These are phyloP conservation scores for Magnolia changhungtana DNA, from an alignment of 164 flowering plant species.

Conservation along the genomic window DNA sequence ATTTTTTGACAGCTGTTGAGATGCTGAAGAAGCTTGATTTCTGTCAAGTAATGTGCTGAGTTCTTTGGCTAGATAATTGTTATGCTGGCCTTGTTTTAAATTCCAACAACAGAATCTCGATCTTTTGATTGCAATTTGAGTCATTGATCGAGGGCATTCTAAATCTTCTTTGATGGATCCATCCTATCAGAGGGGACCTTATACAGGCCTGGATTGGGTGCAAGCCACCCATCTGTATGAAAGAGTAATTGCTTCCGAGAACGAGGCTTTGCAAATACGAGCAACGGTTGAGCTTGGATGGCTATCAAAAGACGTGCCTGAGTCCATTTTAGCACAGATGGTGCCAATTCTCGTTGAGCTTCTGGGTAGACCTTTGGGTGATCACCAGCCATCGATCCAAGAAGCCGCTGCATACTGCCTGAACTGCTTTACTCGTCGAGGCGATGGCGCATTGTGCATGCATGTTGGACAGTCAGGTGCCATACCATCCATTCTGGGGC, in stretches of 20 bases:
- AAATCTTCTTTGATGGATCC: conserved; percentile 5
- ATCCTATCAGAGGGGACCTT: conserved; percentile 5
- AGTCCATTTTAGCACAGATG: conserved; percentile 23
- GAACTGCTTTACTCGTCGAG: conserved; percentile 26
- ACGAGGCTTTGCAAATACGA: conserved; percentile 26
- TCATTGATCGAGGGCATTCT: not conserved
- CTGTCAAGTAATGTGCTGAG: too few species aligned
- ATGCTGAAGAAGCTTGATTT: too few species aligned
- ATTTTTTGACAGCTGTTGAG: too few species aligned
- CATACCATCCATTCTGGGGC: conserved; percentile 22
- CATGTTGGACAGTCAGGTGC: conserved; percentile 37
- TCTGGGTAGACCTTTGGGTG: conserved; percentile 20
- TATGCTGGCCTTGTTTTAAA: too few species aligned
- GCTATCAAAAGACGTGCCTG: conserved; percentile 36
- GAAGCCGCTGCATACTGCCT: conserved; percentile 42
- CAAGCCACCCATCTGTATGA: conserved; percentile 26
- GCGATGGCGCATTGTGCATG: conserved; percentile 29
- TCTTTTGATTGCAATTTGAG: too few species aligned
- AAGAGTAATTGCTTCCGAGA: conserved; percentile 21
- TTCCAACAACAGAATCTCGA: too few species aligned
- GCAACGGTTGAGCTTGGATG: conserved; percentile 38
- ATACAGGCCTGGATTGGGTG: conserved; percentile 34
- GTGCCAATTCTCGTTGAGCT: conserved; percentile 37
- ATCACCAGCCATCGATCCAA: conserved; percentile 20
- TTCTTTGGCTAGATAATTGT: too few species aligned